Conservation (phyloP, 2,329 filamentous ascomycete species). For the Raffaelea arxii region DNA sequence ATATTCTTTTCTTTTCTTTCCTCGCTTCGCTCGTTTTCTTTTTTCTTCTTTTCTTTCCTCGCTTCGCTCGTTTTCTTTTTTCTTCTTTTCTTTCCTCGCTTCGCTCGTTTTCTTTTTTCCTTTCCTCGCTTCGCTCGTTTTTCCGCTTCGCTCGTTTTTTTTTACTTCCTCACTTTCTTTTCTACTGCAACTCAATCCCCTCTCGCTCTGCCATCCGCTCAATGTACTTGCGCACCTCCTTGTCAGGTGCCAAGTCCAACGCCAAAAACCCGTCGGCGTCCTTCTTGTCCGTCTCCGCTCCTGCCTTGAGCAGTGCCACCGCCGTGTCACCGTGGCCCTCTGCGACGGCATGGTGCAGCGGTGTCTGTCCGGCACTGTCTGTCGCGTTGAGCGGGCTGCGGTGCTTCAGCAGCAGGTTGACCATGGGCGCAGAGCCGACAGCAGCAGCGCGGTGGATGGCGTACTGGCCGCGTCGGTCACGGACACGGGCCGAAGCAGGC, state of each 20-base stretch:
- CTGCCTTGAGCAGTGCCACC: conserved; percentile 69
- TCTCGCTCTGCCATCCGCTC: conserved; percentile 71
- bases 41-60: not conserved
- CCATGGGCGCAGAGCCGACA: conserved; percentile 78
- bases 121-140: not conserved
- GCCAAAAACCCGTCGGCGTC: conserved; percentile 62
- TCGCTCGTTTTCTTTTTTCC: not conserved
- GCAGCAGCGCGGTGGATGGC: conserved; percentile 87
- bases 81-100: not conserved
- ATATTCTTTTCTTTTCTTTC: not conserved
- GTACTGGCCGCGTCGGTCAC: conserved; percentile 81
- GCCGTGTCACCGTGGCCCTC: conserved; percentile 78
- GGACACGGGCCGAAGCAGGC: conserved; percentile 64
- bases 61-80: not conserved
- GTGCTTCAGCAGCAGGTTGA: conserved; percentile 67
- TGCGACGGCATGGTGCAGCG: conserved; percentile 78
- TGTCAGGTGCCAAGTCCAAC: conserved; percentile 77
- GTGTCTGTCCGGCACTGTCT: conserved; percentile 75
- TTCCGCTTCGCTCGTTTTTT: conserved; percentile 1
- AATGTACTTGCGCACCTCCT: conserved; percentile 71
- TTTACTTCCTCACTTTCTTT: not conserved
- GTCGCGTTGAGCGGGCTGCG: conserved; percentile 74
- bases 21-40: not conserved
- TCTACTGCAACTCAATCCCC: conserved; percentile 52
- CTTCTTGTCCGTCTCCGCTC: conserved; percentile 71